Conservation (phyloP, 768 basidiomycete genomes). For the Russula brevipes region DNA sequence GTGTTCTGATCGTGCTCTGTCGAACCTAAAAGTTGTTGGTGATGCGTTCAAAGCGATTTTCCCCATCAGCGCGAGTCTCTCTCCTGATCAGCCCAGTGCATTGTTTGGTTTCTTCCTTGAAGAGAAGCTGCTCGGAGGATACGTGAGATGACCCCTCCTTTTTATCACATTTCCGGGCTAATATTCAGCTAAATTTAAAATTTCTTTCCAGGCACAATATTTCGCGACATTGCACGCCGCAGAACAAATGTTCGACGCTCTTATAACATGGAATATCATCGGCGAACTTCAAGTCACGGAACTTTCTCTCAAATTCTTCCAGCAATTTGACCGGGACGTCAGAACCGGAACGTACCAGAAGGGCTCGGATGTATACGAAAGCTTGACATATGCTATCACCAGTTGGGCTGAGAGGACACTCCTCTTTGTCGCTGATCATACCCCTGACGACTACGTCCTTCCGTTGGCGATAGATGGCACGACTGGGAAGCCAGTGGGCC, state of each 20-base stretch:
- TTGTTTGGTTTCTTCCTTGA: conserved; percentile 8
- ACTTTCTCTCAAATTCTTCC: conserved; percentile 11
- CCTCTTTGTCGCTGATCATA: not conserved
- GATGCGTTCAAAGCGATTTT: conserved; percentile 12
- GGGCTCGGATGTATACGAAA: not conserved
- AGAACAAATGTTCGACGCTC: conserved; percentile 8
- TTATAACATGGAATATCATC: conserved; percentile 9
- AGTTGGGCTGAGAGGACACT: too few species aligned
- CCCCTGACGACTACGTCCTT: not conserved
- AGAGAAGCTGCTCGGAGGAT: conserved; percentile 11
- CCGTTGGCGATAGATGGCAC: too few species aligned
- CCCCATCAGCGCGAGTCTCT: not conserved
- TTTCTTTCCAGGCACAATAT: conserved; percentile 9
- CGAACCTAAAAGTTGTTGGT: conserved; percentile 9
- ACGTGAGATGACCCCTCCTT: not conserved
- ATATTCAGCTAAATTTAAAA: not conserved
- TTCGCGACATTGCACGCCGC: conserved; percentile 9
- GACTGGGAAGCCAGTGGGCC: not conserved
- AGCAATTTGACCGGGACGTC: conserved; percentile 4
- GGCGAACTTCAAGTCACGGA: conserved; percentile 8
- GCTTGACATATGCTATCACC: too few species aligned
- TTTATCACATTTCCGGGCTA: not conserved
- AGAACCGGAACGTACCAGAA: not conserved
- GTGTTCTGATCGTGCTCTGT: conserved; percentile 19
- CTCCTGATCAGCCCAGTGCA: not conserved